Evolutionary conservation across 768 basidiomycete species (phyloP).

Genomic region (Suillus sp.): DNA sequence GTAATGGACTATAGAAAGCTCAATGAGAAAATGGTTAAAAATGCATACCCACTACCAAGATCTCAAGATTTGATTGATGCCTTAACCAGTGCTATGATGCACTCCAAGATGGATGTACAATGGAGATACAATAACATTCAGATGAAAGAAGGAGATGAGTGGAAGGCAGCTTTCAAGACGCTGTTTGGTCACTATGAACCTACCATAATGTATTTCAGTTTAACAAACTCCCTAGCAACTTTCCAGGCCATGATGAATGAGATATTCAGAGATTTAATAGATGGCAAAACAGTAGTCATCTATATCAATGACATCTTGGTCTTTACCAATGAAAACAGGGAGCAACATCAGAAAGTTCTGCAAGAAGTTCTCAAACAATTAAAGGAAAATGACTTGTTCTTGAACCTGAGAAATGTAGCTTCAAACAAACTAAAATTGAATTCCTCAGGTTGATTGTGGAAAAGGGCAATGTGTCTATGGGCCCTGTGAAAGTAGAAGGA

Average conservation of each 20-base stretch:
- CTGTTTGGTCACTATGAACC: conserved; percentile 41
- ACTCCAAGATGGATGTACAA: conserved; percentile 9
- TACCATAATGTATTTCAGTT: conserved; percentile 42
- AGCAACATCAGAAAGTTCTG: conserved; percentile 20
- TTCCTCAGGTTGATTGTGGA: conserved; percentile 36
- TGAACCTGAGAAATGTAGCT: conserved; percentile 42
- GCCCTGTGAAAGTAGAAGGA: conserved; percentile 34
- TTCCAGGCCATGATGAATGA: conserved; percentile 40
- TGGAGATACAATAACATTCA: not conserved
- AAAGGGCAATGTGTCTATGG: conserved; percentile 29
- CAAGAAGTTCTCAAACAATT: conserved; percentile 31
- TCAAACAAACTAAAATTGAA: conserved; percentile 26
- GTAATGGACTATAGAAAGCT: conserved; percentile 23
- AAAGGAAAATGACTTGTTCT: conserved; percentile 34
- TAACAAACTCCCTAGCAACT: conserved; percentile 38
- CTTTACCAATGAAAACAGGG: conserved; percentile 21
- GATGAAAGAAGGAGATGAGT: conserved; percentile 44
- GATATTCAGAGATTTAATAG: conserved; percentile 34
- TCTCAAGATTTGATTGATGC: conserved; percentile 1
- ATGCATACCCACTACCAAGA: not conserved
- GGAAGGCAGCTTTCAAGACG: conserved; percentile 44
- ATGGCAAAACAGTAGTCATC: conserved; percentile 37
- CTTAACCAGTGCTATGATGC: not conserved
- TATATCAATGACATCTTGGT: conserved; percentile 50
- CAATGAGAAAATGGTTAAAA: conserved; percentile 14